Evolutionary conservation across 306 rosid species (phyloP), one percentile per base, ranked within the genome.

Genomic region (Vigna angularis): DNA sequence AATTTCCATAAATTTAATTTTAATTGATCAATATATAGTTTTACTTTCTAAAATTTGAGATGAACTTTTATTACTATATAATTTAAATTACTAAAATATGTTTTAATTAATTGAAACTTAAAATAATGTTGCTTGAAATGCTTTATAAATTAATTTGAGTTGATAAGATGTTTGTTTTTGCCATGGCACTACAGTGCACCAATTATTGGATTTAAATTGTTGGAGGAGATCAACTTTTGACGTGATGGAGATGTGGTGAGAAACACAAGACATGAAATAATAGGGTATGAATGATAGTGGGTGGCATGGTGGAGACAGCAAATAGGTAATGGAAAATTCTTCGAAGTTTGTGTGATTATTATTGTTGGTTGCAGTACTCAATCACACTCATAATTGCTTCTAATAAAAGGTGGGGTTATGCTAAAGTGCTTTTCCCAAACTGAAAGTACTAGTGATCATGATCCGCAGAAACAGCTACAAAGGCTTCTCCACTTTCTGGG

Each of bases 401-500:
- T 74, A 70, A 26, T 57, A 56, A 79, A 78, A 81, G 70, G 34
- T 42, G 62, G 16, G 40, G 53, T 64, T 71, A 18, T 50, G 17
- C 36, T 28, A 45, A 73, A 67, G 66, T 66, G 53, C 83, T 67
- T 82, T 82, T 55, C 64, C 2, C 13, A 77, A 73, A 70, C 69
- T 70, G 49, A 56, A 78, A 62, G 81, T 63, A 45, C 72, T 73
- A 11, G 74, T 62, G 72, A 75, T 63, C 68, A 76, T 79, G 18
- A 58, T 70, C 51, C 20, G 67, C 48, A 20, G 40, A 45, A 52
- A 69, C 79, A 45, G 72, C 78, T 51, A 49, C 70, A 74, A 78
- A 82, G 83, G 86, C 45, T 80, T 64, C 78, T 76, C 30, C 76
- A 22, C 84, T 80, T 75, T 79, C 48, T 55, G 28, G 68, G 84